A percentile compares a stretch with the other conserved stretches of the same genome.
phyloP scores from a whole-genome alignment of 2,329 filamentous ascomycete genomes.

The Raffaelea ambrosiae region DNA sequence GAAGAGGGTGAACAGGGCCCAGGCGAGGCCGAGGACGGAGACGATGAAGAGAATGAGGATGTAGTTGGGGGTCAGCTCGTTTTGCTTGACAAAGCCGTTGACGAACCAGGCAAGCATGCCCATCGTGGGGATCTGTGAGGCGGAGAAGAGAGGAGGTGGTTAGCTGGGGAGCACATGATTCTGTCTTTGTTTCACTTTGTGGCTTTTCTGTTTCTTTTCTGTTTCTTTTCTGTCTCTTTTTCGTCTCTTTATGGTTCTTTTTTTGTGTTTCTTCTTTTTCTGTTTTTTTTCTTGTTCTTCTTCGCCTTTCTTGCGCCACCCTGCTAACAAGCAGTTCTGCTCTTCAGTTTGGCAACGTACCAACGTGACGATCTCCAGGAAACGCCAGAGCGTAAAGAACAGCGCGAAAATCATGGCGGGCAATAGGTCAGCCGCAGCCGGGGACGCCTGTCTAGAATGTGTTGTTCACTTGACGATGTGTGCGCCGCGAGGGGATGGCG shows the following conservation, averaged over 20 bases:
- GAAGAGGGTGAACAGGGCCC: constrained; percentile 58
- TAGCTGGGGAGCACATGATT: background rate
- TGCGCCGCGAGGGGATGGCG: too few species aligned
- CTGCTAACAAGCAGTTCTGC: too few species aligned
- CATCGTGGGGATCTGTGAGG: constrained; percentile 49
- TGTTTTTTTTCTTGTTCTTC: too few species aligned
- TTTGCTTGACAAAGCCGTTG: constrained; percentile 46
- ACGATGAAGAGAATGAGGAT: constrained; percentile 62
- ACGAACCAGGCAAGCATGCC: constrained; percentile 63
- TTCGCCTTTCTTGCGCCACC: too few species aligned
- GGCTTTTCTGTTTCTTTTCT: too few species aligned
- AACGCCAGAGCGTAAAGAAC: constrained; percentile 54
- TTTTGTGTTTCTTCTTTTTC: too few species aligned
- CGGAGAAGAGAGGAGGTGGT: background rate
- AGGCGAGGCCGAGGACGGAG: constrained; percentile 52
- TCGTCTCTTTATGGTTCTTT: too few species aligned
- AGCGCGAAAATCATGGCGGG: constrained; percentile 53
- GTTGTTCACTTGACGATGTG: too few species aligned
- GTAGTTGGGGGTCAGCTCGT: constrained; percentile 51
- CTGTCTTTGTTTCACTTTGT: too few species aligned
- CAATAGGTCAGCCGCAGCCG: constrained; percentile 1
- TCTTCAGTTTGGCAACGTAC: constrained; percentile 25
- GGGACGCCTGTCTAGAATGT: background rate
- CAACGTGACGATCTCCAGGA: constrained; percentile 54
- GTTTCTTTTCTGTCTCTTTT: too few species aligned